Evolutionary conservation across 2,329 filamentous ascomycete genomes (phyloP).

Genomic region (Colletotrichum sojae): DNA sequence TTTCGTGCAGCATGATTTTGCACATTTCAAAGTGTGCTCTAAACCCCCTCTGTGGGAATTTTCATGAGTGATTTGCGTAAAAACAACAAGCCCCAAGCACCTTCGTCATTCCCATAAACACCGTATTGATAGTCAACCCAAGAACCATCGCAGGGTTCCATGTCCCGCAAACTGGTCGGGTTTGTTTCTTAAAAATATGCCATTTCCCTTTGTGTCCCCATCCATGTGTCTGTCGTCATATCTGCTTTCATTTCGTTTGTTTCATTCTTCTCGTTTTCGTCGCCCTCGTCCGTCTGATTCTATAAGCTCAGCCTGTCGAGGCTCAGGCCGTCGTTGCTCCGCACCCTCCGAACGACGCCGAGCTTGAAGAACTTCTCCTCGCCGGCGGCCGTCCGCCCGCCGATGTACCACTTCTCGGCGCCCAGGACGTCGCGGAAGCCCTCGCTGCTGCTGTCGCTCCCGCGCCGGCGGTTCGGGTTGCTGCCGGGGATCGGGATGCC

Average conservation of each 20-base stretch:
- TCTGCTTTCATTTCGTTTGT: background rate
- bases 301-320: slow-evolving; percentile 82
- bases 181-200: slow-evolving; percentile 27
- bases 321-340: slow-evolving; percentile 82
- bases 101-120: slow-evolving; percentile 21
- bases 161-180: slow-evolving; percentile 8
- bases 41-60: slow-evolving; percentile 1
- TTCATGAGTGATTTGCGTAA: slow-evolving; percentile 5
- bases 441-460: slow-evolving; percentile 82
- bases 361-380: slow-evolving; percentile 88
- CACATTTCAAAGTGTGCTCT: slow-evolving; percentile 36
- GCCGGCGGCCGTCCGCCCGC: slow-evolving; percentile 80
- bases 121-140: background rate
- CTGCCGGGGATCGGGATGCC: slow-evolving; percentile 58
- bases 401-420: slow-evolving; percentile 86
- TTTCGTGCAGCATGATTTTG: slow-evolving; percentile 5
- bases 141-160: slow-evolving; percentile 12
- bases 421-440: slow-evolving; percentile 81
- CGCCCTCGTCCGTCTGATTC: slow-evolving; percentile 35
- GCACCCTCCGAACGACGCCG: slow-evolving; percentile 79
- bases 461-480: slow-evolving; percentile 65
- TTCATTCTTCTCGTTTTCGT: slow-evolving; percentile 14
- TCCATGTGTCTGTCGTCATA: slow-evolving; percentile 25
- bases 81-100: slow-evolving; percentile 2
- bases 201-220: slow-evolving; percentile 9